Evolutionary conservation across 1,284 basidiomycete genomes (phyloP).

Genomic region (Puccinia polysora): DNA sequence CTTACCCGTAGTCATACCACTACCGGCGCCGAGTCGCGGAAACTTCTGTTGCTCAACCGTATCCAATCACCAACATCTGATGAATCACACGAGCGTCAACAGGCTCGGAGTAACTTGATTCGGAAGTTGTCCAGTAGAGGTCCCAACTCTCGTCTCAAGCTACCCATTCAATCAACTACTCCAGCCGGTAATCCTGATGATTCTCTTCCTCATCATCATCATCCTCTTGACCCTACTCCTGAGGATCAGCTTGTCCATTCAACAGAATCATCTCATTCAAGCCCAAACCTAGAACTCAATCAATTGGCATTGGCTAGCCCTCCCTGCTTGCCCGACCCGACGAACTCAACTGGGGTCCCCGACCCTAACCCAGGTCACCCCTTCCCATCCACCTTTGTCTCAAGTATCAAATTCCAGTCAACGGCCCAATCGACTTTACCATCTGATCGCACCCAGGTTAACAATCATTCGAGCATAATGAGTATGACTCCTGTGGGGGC

Average conservation of each 20-base stretch:
- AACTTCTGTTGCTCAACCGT: background rate
- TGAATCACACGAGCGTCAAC: conserved; percentile 5
- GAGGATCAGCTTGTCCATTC: background rate
- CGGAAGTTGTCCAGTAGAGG: conserved; percentile 36
- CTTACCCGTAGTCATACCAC: conserved; percentile 39
- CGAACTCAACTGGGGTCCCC: no score
- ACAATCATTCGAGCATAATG: no score
- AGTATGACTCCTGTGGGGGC: background rate
- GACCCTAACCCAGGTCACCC: no score
- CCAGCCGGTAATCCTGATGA: background rate
- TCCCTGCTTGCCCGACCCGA: no score
- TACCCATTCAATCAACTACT: background rate
- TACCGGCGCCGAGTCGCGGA: conserved; percentile 23
- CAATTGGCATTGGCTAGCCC: no score
- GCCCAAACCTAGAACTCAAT: background rate
- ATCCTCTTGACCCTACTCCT: background rate
- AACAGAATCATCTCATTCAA: background rate
- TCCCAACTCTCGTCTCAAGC: background rate
- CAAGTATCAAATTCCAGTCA: no score
- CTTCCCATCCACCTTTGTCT: no score
- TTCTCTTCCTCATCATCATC: background rate
- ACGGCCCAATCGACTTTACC: no score
- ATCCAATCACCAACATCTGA: conserved; percentile 1
- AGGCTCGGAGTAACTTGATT: conserved; percentile 36
- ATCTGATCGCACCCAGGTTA: no score